These are phyloP conservation scores for Magnaporthales sp. DNA, from an alignment of 2,329 filamentous ascomycete species.

Conservation along the genomic window DNA sequence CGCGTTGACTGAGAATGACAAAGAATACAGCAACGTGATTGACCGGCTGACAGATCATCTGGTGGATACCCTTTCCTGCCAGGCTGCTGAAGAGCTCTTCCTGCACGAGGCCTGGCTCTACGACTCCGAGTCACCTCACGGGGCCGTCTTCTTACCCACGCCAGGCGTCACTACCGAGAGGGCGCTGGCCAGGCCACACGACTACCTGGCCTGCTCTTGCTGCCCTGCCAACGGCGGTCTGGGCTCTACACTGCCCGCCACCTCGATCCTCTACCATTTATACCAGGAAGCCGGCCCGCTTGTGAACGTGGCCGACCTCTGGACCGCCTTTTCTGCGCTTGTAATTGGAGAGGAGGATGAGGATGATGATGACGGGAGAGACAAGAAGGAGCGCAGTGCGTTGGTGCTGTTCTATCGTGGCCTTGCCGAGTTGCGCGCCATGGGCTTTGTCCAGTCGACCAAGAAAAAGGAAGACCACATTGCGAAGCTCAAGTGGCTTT, in stretches of 20 bases:
- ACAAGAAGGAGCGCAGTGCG: conserved; percentile 36
- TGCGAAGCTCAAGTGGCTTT: conserved; percentile 78
- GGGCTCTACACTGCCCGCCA: conserved; percentile 55
- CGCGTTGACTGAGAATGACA: conserved; percentile 61
- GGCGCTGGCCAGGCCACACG: conserved; percentile 62
- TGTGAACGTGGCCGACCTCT: conserved; percentile 73
- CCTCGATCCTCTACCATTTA: conserved; percentile 67
- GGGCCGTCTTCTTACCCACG: conserved; percentile 66
- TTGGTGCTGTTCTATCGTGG: conserved; percentile 77
- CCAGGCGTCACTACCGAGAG: conserved; percentile 64
- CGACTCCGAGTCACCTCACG: conserved; percentile 59
- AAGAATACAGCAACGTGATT: conserved; percentile 58
- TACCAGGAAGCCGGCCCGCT: conserved; percentile 69
- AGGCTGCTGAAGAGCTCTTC: conserved; percentile 34
- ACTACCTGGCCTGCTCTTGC: conserved; percentile 69
- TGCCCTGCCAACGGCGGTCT: conserved; percentile 45
- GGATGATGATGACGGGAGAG: conserved; percentile 31
- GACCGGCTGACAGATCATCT: conserved; percentile 45
- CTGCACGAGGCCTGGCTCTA: conserved; percentile 70
- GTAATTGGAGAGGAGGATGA: conserved; percentile 35
- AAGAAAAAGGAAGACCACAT: conserved; percentile 90
- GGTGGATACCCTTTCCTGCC: conserved; percentile 23
- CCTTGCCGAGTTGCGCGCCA: conserved; percentile 72
- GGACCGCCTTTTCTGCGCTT: conserved; percentile 65
- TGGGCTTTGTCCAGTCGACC: conserved; percentile 83